Evolutionary conservation across 169 alveolate genomes (phyloP).

Genomic region (Eimeria nieschulzi): DNA sequence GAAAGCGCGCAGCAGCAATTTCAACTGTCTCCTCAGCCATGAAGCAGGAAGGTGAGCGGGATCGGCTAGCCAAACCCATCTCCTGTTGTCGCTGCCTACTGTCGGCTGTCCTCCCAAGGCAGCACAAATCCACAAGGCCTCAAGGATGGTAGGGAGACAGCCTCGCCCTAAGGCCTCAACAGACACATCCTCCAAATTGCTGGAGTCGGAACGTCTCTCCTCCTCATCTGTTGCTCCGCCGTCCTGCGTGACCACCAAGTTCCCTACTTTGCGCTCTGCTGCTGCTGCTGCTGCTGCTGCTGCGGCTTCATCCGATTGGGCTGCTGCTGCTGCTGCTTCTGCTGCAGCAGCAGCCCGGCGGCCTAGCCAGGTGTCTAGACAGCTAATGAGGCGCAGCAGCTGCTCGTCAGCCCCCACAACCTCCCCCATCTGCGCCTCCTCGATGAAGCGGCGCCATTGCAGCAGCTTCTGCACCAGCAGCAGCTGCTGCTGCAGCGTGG

Average conservation of each 20-base stretch:
- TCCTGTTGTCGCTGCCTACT: slow-evolving; percentile 11
- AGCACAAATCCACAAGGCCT: slow-evolving; percentile 66
- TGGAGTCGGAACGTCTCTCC: not conserved
- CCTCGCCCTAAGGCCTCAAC: not conserved
- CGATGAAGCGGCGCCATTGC: slow-evolving; percentile 39
- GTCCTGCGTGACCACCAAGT: slow-evolving; percentile 9
- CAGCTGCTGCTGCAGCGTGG: slow-evolving; percentile 48
- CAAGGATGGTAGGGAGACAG: slow-evolving; percentile 34
- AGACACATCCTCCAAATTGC: not conserved
- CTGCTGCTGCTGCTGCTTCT: slow-evolving; percentile 18
- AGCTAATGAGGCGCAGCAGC: slow-evolving; percentile 54
- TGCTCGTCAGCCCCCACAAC: slow-evolving; percentile 59
- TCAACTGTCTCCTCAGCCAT: slow-evolving; percentile 63
- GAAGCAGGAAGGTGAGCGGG: slow-evolving; percentile 7
- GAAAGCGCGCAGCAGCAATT: slow-evolving; percentile 16
- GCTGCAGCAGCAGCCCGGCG: slow-evolving; percentile 40
- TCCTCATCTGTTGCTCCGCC: slow-evolving; percentile 32
- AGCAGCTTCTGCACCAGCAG: slow-evolving; percentile 21
- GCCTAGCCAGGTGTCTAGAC: slow-evolving; percentile 42
- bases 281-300: slow-evolving; percentile 54
- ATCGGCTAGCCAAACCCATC: slow-evolving; percentile 42
- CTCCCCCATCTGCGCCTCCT: slow-evolving; percentile 6
- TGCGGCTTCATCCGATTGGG: not conserved
- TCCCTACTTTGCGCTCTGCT: slow-evolving; percentile 13
- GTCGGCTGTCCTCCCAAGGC: slow-evolving; percentile 69